These are phyloP conservation scores for Globisporangium megalacanthum DNA, from an alignment of 352 stramenopile genomes.

Conservation along the genomic window DNA sequence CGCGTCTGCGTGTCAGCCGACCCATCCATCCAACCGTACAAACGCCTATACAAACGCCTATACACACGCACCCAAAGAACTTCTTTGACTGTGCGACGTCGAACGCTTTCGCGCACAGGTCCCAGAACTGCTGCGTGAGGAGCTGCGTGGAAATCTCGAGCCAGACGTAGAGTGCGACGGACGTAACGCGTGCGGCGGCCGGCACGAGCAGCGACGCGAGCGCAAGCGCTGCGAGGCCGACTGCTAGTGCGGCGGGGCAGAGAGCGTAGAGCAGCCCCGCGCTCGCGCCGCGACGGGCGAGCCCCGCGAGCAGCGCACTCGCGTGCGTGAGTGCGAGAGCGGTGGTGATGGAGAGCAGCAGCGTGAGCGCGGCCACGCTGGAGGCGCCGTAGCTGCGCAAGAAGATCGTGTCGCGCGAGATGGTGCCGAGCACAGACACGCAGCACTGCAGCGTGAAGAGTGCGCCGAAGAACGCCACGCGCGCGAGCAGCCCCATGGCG, in stretches of 20 bases:
- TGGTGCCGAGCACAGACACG: conserved; percentile 61
- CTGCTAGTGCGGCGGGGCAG: conserved; percentile 33
- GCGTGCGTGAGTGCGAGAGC: conserved; percentile 58
- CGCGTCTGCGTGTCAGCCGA: not conserved
- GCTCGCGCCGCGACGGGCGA: conserved; percentile 21
- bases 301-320: conserved; percentile 24
- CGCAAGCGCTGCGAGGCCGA: conserved; percentile 39
- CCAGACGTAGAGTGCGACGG: conserved; percentile 77
- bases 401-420: conserved; percentile 82
- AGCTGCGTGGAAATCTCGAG: conserved; percentile 70
- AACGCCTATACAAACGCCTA: not conserved
- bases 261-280: conserved; percentile 50
- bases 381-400: conserved; percentile 63
- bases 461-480: conserved; percentile 77
- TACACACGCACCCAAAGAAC: conserved; percentile 57
- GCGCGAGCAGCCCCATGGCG: conserved; percentile 14
- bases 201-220: conserved; percentile 40
- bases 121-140: conserved; percentile 84
- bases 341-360: conserved; percentile 66
- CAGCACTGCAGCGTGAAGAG: conserved; percentile 82
- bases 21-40: not conserved
- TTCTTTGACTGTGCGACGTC: conserved; percentile 80
- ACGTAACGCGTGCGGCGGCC: conserved; percentile 31
- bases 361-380: conserved; percentile 64
- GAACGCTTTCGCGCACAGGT: conserved; percentile 77